Evolutionary conservation across 73 alveolate species (phyloP).

Genomic region (Breviolum minutum): DNA sequence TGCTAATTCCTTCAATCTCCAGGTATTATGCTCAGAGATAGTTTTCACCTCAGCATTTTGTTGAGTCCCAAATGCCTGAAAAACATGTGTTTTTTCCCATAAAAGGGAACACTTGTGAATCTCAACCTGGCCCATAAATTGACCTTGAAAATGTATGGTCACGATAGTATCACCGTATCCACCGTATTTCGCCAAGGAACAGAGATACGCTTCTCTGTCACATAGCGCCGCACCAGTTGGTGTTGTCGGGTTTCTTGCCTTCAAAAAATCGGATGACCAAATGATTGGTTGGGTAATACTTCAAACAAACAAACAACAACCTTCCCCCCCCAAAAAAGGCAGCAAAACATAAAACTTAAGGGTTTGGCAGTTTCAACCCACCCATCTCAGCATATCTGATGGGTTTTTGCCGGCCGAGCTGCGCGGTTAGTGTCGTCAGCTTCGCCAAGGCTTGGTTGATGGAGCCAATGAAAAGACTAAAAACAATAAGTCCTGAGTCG

Average conservation of each 20-base stretch:
- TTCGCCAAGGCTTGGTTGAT: slow-evolving; percentile 54
- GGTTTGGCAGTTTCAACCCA: neutral
- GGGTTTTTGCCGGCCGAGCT: neutral
- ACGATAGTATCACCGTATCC: too few relatives aligned
- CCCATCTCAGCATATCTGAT: neutral
- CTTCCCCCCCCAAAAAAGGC: neutral
- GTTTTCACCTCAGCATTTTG: too few relatives aligned
- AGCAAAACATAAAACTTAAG: neutral
- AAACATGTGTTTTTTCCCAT: too few relatives aligned
- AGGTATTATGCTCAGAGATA: too few relatives aligned
- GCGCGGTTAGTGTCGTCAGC: slow-evolving; percentile 33
- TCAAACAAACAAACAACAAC: neutral
- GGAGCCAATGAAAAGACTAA: slow-evolving; percentile 73
- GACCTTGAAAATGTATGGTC: too few relatives aligned
- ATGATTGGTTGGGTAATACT: neutral
- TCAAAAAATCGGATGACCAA: neutral
- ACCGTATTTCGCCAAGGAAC: slow-evolving; percentile 2
- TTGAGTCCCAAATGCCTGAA: too few relatives aligned
- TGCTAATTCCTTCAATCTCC: too few relatives aligned
- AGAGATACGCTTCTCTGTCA: slow-evolving; percentile 45
- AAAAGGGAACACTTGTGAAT: too few relatives aligned
- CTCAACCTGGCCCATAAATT: too few relatives aligned
- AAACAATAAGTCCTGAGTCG: slow-evolving; percentile 10
- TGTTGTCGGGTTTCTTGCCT: slow-evolving; percentile 39
- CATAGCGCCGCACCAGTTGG: slow-evolving; percentile 67